A percentile compares a stretch with the other conserved stretches of the same genome.
phyloP scores from a whole-genome alignment of 2,329 filamentous ascomycete species.

The Fusarium floridanum region DNA sequence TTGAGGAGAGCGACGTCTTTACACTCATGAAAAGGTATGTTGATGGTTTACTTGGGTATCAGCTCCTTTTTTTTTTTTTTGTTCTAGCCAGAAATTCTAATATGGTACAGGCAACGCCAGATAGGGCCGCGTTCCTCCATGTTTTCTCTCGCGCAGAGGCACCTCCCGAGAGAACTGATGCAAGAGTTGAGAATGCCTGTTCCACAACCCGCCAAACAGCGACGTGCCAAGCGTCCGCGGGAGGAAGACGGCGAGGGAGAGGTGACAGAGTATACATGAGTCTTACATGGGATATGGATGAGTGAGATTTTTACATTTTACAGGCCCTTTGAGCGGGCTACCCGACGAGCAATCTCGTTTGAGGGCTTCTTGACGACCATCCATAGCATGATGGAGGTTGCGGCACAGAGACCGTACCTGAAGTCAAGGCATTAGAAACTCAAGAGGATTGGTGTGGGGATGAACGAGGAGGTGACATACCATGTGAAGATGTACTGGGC shows the following conservation, averaged over 20 bases:
- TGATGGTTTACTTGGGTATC: conserved; percentile 38
- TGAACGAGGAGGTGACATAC: conserved; percentile 65
- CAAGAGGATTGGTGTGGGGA: neutral
- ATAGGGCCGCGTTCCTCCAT: conserved; percentile 78
- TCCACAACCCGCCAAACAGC: conserved; percentile 64
- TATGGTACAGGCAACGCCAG: conserved; percentile 77
- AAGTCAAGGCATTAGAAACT: conserved; percentile 6
- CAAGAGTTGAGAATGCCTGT: conserved; percentile 83
- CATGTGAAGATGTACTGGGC: conserved; percentile 99
- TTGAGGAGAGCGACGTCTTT: conserved; percentile 87
- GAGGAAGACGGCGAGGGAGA: conserved; percentile 52
- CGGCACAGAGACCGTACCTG: conserved; percentile 87
- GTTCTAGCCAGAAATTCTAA: conserved; percentile 46
- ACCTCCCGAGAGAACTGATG: conserved; percentile 84
- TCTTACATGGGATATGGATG: conserved; percentile 24
- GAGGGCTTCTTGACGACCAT: conserved; percentile 93
- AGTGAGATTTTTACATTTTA: conserved; percentile 33
- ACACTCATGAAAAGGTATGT: conserved; percentile 86
- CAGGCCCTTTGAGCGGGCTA: conserved; percentile 56
- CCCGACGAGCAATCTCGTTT: conserved; percentile 76
- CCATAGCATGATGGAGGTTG: conserved; percentile 95
- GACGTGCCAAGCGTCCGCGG: conserved; percentile 51
- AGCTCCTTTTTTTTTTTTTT: conserved; percentile 39
- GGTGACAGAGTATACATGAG: conserved; percentile 52
- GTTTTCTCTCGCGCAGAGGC: conserved; percentile 86